Conservation (phyloP, 2,329 filamentous ascomycete species). For the Hysterium pulicare region DNA sequence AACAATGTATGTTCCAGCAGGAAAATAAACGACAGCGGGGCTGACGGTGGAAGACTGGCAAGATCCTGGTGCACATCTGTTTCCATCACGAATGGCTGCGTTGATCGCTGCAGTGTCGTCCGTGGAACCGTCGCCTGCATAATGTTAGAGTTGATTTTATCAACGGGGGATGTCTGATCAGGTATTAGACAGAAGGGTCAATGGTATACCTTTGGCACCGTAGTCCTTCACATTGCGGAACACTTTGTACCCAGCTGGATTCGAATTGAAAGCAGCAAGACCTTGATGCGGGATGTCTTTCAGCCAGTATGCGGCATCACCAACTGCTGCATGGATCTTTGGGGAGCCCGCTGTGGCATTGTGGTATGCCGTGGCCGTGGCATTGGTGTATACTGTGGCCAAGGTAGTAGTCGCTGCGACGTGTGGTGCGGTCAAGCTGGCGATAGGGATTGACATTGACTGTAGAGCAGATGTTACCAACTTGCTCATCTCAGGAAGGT, state of each 20-base stretch:
- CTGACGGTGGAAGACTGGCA: conserved; percentile 49
- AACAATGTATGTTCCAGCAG: conserved; percentile 57
- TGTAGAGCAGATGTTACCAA: not conserved
- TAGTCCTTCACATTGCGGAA: conserved; percentile 33
- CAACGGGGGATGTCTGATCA: no score
- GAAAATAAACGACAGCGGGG: conserved; percentile 57
- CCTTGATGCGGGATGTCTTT: conserved; percentile 43
- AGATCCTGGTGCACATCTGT: conserved; percentile 42
- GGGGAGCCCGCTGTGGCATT: not conserved
- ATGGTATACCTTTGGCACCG: conserved; percentile 37
- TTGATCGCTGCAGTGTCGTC: conserved; percentile 56
- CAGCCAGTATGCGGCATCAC: conserved; percentile 38
- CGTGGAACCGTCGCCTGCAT: conserved; percentile 34
- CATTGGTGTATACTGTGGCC: not conserved
- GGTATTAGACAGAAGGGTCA: no score
- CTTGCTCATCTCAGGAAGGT: not conserved
- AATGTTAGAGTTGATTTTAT: conserved; percentile 3
- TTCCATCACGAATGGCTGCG: conserved; percentile 42
- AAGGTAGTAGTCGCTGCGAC: not conserved
- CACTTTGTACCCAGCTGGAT: conserved; percentile 39
- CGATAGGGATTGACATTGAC: not conserved
- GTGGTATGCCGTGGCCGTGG: not conserved
- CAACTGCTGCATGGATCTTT: not conserved
- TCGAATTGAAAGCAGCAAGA: conserved; percentile 38
- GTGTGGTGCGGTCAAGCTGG: not conserved